Conservation (phyloP, 2,329 filamentous ascomycete species). For the Trichoderma sp. region DNA sequence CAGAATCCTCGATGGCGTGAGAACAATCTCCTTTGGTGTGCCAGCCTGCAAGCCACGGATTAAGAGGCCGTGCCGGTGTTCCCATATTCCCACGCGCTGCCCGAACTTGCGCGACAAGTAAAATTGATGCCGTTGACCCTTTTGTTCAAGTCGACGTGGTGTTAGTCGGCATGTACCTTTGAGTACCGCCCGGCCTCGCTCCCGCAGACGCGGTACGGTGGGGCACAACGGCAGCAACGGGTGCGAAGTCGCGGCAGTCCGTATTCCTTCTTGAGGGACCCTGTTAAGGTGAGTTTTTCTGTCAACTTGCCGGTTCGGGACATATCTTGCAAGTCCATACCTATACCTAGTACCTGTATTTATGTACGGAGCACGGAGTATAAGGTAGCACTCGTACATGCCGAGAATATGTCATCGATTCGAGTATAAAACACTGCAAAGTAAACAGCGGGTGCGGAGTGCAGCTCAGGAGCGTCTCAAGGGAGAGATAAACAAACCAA, state of each 20-base stretch:
- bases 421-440: background rate
- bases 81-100: background rate
- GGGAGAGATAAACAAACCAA: background rate
- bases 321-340: slow-evolving; percentile 4
- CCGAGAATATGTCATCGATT: background rate
- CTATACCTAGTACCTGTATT: background rate
- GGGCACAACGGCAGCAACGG: slow-evolving; percentile 5
- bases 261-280: background rate
- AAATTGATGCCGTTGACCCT: background rate
- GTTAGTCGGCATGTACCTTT: background rate
- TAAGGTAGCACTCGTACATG: background rate
- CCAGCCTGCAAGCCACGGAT: background rate
- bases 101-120: background rate
- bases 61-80: background rate
- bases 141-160: background rate
- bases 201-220: slow-evolving; percentile 7
- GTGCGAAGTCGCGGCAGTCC: background rate
- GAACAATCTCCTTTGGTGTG: background rate
- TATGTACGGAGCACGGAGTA: background rate
- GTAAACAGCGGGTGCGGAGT: background rate
- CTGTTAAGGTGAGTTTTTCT: background rate
- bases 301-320: background rate
- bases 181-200: slow-evolving; percentile 2
- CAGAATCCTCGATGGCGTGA: background rate
- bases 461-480: background rate